phyloP scores from a whole-genome alignment of 495 filamentous ascomycete genomes.

The Penicillium atrosanguineum region DNA sequence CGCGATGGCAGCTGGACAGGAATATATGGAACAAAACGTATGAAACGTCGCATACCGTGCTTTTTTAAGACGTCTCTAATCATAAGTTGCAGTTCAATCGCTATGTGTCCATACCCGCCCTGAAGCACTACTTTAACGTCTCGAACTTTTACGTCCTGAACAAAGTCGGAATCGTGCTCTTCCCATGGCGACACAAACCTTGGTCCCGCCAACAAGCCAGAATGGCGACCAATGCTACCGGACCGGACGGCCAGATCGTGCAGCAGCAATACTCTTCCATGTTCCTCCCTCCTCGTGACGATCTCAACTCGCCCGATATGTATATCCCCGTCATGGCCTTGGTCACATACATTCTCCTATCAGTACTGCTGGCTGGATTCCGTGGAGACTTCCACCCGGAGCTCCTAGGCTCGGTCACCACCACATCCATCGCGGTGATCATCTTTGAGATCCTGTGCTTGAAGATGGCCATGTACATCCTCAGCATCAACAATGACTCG shows the following conservation, averaged over 20 bases:
- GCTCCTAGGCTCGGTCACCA: constrained; percentile 83
- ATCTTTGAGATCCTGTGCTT: constrained; percentile 82
- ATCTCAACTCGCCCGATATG: constrained; percentile 98
- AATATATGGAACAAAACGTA: constrained; percentile 93
- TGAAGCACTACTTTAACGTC: constrained; percentile 98
- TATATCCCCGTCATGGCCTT: constrained; percentile 90
- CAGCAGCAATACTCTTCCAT: constrained; percentile 66
- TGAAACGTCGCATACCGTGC: not conserved
- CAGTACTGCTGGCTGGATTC: constrained; percentile 83
- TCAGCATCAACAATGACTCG: constrained; percentile 82
- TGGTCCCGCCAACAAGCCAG: constrained; percentile 78
- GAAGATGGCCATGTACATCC: constrained; percentile 88
- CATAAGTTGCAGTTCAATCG: constrained; percentile 69
- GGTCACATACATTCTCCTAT: constrained; percentile 94
- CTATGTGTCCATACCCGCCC: constrained; percentile 83
- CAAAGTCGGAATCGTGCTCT: constrained; percentile 85
- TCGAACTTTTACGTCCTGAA: constrained; percentile 87
- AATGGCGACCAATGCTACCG: constrained; percentile 49
- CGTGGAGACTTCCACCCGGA: constrained; percentile 93
- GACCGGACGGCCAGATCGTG: constrained; percentile 58
- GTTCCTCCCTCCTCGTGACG: constrained; percentile 93
- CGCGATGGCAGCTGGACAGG: constrained; percentile 82
- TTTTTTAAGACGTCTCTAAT: constrained; percentile 8
- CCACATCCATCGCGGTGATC: constrained; percentile 76
- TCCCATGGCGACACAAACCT: constrained; percentile 94